Evolutionary conservation across 2,329 filamentous ascomycete species (phyloP).

Genomic region (Paracoccidioides brasiliensis): DNA sequence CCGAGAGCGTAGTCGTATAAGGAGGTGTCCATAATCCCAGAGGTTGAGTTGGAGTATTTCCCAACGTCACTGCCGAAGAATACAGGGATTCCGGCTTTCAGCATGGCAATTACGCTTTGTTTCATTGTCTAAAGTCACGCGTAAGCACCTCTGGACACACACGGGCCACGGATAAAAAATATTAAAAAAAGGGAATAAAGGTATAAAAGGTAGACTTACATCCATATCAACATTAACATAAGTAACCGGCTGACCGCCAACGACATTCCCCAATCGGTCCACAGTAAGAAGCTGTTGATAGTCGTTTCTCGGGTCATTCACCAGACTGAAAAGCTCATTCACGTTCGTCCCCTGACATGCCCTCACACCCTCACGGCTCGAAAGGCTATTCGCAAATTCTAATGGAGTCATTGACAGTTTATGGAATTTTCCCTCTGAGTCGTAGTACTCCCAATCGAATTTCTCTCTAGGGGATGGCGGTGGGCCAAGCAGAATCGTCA

Average conservation of each 20-base stretch:
- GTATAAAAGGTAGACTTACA: conserved; percentile 12
- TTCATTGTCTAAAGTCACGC: conserved; percentile 46
- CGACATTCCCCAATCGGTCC: conserved; percentile 65
- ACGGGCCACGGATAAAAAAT: background rate
- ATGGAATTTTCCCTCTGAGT: conserved; percentile 52
- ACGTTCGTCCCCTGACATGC: conserved; percentile 48
- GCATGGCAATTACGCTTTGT: conserved; percentile 59
- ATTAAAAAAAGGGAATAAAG: background rate
- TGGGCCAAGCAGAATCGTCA: conserved; percentile 72
- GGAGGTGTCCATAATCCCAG: conserved; percentile 68
- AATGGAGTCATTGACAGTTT: conserved; percentile 53
- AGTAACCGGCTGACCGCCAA: conserved; percentile 59
- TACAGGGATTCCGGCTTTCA: conserved; percentile 62
- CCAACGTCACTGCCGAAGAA: conserved; percentile 87
- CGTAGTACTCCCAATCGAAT: conserved; percentile 73
- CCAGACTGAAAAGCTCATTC: conserved; percentile 61
- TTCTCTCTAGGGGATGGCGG: conserved; percentile 54
- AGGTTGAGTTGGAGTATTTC: conserved; percentile 55
- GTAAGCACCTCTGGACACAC: background rate
- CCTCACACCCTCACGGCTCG: conserved; percentile 43
- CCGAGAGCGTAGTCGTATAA: conserved; percentile 70
- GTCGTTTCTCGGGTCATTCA: conserved; percentile 71
- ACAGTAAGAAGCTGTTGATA: conserved; percentile 63
- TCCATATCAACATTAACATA: conserved; percentile 73
- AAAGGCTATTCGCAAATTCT: conserved; percentile 58